A percentile compares a stretch with the other conserved stretches of the same genome.
Conservation (phyloP, 2,329 filamentous ascomycete species). For the Fusarium nisikadoi region DNA sequence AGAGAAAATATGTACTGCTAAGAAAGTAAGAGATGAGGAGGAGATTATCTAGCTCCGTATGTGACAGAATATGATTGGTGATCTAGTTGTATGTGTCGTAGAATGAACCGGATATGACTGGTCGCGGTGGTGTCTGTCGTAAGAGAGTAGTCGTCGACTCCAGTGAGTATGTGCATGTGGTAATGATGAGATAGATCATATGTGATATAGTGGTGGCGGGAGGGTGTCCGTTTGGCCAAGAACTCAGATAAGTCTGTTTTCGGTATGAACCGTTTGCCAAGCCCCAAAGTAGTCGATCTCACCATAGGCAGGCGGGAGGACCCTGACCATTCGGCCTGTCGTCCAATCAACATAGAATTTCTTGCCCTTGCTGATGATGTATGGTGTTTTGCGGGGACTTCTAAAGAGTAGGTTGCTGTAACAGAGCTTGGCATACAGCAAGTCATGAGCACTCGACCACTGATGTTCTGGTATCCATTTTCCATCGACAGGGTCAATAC, state of each 20-base stretch:
- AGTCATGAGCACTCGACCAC: slow-evolving; percentile 66
- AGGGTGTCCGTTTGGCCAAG: slow-evolving; percentile 14
- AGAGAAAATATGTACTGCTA: slow-evolving; percentile 34
- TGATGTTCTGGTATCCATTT: slow-evolving; percentile 68
- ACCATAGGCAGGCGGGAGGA: slow-evolving; percentile 65
- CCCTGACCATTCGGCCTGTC: slow-evolving; percentile 64
- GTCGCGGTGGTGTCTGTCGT: slow-evolving; percentile 3
- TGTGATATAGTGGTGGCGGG: not conserved
- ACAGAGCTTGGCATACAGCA: slow-evolving; percentile 69
- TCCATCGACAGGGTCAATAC: slow-evolving; percentile 59
- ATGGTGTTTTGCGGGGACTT: slow-evolving; percentile 67
- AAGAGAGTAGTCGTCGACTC: not conserved
- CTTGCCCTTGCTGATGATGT: slow-evolving; percentile 66
- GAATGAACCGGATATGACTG: slow-evolving; percentile 15
- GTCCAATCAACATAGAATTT: slow-evolving; percentile 70
- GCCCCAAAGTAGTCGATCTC: slow-evolving; percentile 61
- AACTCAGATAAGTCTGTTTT: slow-evolving; percentile 58
- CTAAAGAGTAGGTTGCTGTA: slow-evolving; percentile 68
- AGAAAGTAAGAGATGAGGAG: slow-evolving; percentile 19
- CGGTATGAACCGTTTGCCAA: slow-evolving; percentile 62
- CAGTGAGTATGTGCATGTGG: slow-evolving; percentile 1
- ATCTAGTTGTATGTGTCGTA: slow-evolving; percentile 22
- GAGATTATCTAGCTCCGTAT: not conserved
- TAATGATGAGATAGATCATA: not conserved
- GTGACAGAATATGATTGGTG: slow-evolving; percentile 2